Percentiles rank a stretch among this genome's conserved stretches.
phyloP scores from a whole-genome alignment of 2,329 filamentous ascomycete species.

The Beauveria caledonica region DNA sequence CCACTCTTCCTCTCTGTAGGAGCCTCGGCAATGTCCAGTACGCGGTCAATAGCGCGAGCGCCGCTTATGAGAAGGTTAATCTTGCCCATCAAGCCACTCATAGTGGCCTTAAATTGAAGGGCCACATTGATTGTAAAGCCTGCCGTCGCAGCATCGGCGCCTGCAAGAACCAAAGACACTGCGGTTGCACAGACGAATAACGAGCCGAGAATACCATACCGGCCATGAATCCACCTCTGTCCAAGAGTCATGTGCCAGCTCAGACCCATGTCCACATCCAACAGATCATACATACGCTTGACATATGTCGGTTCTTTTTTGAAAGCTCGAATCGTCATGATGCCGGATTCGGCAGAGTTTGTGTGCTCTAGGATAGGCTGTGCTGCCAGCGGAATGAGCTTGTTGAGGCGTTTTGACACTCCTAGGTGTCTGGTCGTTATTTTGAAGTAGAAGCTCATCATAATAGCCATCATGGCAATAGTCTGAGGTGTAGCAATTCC shows the following conservation, averaged over 20 bases:
- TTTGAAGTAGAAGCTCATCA: background rate
- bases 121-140: slow-evolving; percentile 11
- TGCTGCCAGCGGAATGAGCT: background rate
- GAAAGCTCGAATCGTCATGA: slow-evolving; percentile 13
- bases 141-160: background rate
- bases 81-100: slow-evolving; percentile 4
- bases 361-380: slow-evolving; percentile 11
- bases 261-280: background rate
- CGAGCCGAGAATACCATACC: slow-evolving; percentile 8
- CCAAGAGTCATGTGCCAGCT: slow-evolving; percentile 7
- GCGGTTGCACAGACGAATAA: slow-evolving; percentile 6
- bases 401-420: slow-evolving; percentile 4
- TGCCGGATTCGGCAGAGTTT: slow-evolving; percentile 2
- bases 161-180: background rate
- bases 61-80: background rate
- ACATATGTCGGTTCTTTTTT: background rate
- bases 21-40: background rate
- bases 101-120: slow-evolving; percentile 3
- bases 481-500: background rate
- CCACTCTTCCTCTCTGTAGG: slow-evolving; percentile 3
- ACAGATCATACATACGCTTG: slow-evolving; percentile 6
- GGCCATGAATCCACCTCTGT: slow-evolving; percentile 4
- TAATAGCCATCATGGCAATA: background rate
- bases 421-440: background rate
- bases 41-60: background rate